Percentiles rank a stretch among this genome's conserved stretches.
phyloP scores from a whole-genome alignment of 148 eudicot genomes.

The Rhododendron simsii region DNA sequence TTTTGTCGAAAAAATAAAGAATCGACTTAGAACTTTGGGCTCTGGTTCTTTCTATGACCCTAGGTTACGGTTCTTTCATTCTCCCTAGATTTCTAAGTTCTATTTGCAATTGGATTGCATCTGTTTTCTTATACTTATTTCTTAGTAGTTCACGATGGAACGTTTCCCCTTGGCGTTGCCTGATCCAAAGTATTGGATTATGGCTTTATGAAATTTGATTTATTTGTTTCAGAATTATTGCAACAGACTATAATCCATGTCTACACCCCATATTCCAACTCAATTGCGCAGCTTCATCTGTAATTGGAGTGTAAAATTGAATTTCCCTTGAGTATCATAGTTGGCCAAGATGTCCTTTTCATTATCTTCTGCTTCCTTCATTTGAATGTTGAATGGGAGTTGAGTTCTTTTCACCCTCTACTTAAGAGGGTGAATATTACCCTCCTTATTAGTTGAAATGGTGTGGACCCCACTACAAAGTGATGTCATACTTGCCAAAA shows the following conservation, averaged over 20 bases:
- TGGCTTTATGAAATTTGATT: constrained; percentile 1
- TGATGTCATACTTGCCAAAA: too few relatives aligned
- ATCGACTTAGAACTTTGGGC: not conserved
- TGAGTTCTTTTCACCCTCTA: too few relatives aligned
- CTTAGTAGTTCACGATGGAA: not conserved
- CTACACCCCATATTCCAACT: not conserved
- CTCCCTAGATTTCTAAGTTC: not conserved
- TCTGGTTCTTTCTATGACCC: not conserved
- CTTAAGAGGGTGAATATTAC: too few relatives aligned
- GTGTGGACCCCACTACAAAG: too few relatives aligned
- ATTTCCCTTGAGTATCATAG: not conserved
- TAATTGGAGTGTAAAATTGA: not conserved
- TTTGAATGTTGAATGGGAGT: not conserved
- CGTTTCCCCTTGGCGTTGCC: not conserved
- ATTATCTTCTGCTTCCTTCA: not conserved
- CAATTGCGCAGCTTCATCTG: not conserved
- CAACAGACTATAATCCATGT: not conserved
- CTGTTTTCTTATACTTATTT: not conserved
- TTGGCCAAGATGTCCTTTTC: not conserved
- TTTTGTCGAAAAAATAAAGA: not conserved
- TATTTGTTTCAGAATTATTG: not conserved
- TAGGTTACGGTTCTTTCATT: not conserved
- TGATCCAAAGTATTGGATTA: not conserved
- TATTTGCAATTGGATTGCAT: not conserved
- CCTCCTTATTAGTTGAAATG: too few relatives aligned